Conservation (phyloP, 1,139 yeast genomes). For the Scheffersomyces stambukii region DNA sequence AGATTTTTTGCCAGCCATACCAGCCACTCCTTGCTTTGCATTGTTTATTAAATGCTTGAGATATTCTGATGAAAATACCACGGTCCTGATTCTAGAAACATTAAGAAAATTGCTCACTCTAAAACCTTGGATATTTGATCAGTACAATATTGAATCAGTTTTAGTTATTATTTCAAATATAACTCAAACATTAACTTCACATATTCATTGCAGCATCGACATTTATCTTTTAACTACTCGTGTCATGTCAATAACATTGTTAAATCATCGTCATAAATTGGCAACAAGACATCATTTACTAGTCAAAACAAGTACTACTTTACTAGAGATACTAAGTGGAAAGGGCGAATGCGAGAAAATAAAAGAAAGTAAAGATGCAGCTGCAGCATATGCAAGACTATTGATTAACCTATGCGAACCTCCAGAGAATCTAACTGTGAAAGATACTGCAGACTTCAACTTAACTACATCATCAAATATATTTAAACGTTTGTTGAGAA, state of each 20-base stretch:
- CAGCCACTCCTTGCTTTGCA: conserved; percentile 2
- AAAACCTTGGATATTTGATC: conserved; percentile 60
- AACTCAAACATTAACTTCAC: background rate
- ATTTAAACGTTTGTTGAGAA: conserved; percentile 58
- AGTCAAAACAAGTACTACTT: conserved; percentile 40
- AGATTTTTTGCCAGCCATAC: conserved; percentile 2
- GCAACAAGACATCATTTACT: conserved; percentile 71
- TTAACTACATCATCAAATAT: conserved; percentile 55
- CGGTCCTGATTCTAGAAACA: conserved; percentile 11
- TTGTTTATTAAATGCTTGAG: conserved; percentile 3
- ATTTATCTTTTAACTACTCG: conserved; percentile 38
- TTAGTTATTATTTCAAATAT: conserved; percentile 5
- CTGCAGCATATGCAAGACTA: conserved; percentile 52
- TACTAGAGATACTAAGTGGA: conserved; percentile 44
- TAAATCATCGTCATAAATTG: conserved; percentile 67
- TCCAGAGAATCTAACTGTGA: conserved; percentile 13
- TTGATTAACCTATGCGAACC: conserved; percentile 76
- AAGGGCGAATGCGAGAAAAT: conserved; percentile 11
- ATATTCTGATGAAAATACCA: conserved; percentile 2
- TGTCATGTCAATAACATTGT: conserved; percentile 50
- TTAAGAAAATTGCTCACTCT: conserved; percentile 43
- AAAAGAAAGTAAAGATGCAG: conserved; percentile 18
- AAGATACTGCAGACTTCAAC: conserved; percentile 14
- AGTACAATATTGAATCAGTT: conserved; percentile 54
- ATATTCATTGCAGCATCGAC: background rate